These are phyloP conservation scores for Suhomyces sp. DNA, from an alignment of 805 yeast genomes.

Conservation along the genomic window DNA sequence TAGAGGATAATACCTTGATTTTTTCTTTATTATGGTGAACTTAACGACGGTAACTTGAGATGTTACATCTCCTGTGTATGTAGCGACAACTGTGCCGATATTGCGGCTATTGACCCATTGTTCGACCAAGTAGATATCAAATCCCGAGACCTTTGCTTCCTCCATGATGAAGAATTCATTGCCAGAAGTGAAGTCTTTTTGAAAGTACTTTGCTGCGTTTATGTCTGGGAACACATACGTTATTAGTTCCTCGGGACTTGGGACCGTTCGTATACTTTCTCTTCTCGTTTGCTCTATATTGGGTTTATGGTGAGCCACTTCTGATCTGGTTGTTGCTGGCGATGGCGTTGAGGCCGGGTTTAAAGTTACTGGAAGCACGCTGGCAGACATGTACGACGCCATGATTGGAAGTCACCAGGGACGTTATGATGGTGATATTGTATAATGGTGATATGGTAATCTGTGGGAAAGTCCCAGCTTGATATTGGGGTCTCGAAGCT, in stretches of 20 bases:
- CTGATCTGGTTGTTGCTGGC: too few species aligned
- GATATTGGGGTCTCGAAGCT: too few species aligned
- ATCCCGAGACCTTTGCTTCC: slow-evolving; percentile 60
- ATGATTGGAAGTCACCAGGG: too few species aligned
- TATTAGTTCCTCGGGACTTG: slow-evolving; percentile 16
- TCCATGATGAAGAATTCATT: slow-evolving; percentile 44
- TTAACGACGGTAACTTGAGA: slow-evolving; percentile 60
- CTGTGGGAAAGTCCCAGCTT: too few species aligned
- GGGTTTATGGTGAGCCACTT: too few species aligned
- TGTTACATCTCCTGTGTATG: slow-evolving; percentile 81
- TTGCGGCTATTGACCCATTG: slow-evolving; percentile 86
- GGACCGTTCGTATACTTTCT: slow-evolving; percentile 5
- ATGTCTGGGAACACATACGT: slow-evolving; percentile 57
- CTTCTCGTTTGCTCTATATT: neutral
- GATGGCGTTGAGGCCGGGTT: too few species aligned
- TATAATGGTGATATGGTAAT: too few species aligned
- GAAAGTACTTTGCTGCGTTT: slow-evolving; percentile 50
- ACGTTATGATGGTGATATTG: too few species aligned
- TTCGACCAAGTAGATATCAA: slow-evolving; percentile 88
- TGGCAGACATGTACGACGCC: too few species aligned
- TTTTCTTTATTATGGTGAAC: slow-evolving; percentile 52
- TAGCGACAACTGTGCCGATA: slow-evolving; percentile 65
- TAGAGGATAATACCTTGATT: slow-evolving; percentile 47
- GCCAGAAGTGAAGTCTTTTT: slow-evolving; percentile 32
- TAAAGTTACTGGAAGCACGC: too few species aligned